Conservation (phyloP, 73 alveolate genomes). For the Chromera velia region DNA sequence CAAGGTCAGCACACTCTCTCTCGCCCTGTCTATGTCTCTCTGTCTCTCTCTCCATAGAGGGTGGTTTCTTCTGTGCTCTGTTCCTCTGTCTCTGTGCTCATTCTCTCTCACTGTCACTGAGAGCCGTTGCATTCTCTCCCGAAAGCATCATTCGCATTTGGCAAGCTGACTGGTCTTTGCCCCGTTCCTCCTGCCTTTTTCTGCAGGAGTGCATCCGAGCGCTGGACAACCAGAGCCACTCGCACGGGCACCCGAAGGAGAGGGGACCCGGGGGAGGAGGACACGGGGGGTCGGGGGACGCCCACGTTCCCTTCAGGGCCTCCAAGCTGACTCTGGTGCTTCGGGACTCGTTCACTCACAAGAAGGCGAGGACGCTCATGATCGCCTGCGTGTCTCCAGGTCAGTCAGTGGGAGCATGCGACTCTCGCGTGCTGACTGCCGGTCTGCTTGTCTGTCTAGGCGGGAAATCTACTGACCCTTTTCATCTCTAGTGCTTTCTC, state of each 20-base stretch:
- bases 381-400: constrained; percentile 94
- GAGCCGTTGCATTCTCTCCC: too few relatives aligned
- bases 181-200: too few relatives aligned
- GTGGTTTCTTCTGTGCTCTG: too few relatives aligned
- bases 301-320: constrained; percentile 97
- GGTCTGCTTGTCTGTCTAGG: too few relatives aligned
- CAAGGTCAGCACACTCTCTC: constrained; percentile 26
- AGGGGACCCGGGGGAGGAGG: not conserved
- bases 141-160: too few relatives aligned
- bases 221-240: constrained; percentile 50
- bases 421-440: too few relatives aligned
- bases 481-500: not conserved
- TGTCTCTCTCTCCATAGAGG: not conserved
- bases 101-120: too few relatives aligned
- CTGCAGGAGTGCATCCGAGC: constrained; percentile 88
- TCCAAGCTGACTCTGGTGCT: constrained; percentile 90
- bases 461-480: not conserved
- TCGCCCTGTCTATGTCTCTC: not conserved
- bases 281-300: constrained; percentile 52
- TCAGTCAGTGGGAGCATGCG: constrained; percentile 25
- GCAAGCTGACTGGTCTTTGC: too few relatives aligned
- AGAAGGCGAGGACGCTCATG: constrained; percentile 82
- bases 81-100: too few relatives aligned
- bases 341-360: constrained; percentile 84
- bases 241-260: not conserved